Conservation (phyloP, 805 yeast species). For the Zygotorulaspora danielsina region DNA sequence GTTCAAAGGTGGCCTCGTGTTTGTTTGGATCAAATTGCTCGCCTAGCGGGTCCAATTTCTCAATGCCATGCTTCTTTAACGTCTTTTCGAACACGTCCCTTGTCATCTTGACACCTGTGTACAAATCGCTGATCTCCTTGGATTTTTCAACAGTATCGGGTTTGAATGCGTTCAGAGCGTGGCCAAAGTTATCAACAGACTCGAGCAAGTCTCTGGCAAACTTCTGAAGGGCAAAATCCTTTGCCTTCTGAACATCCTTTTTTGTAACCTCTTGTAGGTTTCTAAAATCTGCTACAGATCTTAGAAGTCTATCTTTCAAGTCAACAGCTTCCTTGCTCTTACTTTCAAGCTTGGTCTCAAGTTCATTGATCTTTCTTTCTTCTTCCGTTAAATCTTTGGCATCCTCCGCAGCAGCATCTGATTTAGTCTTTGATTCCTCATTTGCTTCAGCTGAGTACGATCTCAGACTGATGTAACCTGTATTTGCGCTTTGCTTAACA, state of each 20-base stretch:
- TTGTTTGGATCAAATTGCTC: constrained; percentile 84
- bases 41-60: constrained; percentile 76
- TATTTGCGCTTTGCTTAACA: background rate
- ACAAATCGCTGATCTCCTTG: constrained; percentile 64
- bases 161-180: constrained; percentile 72
- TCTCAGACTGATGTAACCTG: constrained; percentile 15
- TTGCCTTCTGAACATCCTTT: constrained; percentile 80
- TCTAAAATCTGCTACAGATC: constrained; percentile 88
- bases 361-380: constrained; percentile 32
- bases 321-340: constrained; percentile 75
- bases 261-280: constrained; percentile 87
- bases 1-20: constrained; percentile 90
- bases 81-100: constrained; percentile 82
- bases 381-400: constrained; percentile 22
- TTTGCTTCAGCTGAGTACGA: constrained; percentile 25
- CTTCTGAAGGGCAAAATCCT: constrained; percentile 85
- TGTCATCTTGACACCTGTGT: constrained; percentile 89
- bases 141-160: constrained; percentile 56
- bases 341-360: constrained; percentile 50
- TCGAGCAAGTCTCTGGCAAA: constrained; percentile 87
- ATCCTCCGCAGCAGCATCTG: constrained; percentile 8
- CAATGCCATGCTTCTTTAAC: constrained; percentile 70
- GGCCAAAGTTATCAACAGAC: constrained; percentile 83
- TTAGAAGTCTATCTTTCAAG: constrained; percentile 74
- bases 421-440: constrained; percentile 11